Evolutionary conservation across 495 filamentous ascomycete genomes (phyloP).

Genomic region (Amphirosellinia nigrospora): DNA sequence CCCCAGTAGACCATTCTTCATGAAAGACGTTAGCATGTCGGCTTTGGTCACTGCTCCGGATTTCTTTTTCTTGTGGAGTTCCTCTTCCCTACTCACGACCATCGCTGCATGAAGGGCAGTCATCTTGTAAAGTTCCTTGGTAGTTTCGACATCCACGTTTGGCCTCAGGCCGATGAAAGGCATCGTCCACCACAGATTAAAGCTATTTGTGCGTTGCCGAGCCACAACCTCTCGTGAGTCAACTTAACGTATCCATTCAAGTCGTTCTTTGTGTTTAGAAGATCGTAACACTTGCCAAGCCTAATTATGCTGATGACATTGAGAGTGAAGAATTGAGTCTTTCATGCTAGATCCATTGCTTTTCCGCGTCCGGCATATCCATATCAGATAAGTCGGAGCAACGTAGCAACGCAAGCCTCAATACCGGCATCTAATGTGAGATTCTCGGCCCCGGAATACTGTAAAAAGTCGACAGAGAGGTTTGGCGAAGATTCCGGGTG

Average conservation of each 20-base stretch:
- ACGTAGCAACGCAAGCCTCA: constrained; percentile 38
- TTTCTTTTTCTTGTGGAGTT: constrained; percentile 8
- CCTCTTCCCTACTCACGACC: constrained; percentile 33
- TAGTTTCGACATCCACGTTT: constrained; percentile 43
- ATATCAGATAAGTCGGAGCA: constrained; percentile 37
- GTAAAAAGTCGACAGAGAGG: neutral
- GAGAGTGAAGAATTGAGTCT: constrained; percentile 51
- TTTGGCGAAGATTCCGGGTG: neutral
- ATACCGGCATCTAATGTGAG: constrained; percentile 40
- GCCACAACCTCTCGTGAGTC: constrained; percentile 40
- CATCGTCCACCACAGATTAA: constrained; percentile 26
- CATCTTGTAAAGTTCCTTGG: constrained; percentile 54
- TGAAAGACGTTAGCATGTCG: constrained; percentile 52
- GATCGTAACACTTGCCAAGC: constrained; percentile 51
- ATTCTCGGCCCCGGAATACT: constrained; percentile 55
- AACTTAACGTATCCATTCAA: constrained; percentile 48
- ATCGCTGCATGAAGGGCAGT: constrained; percentile 45
- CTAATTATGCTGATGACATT: constrained; percentile 55
- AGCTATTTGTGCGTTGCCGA: constrained; percentile 23
- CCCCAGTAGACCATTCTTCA: constrained; percentile 44
- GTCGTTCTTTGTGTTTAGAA: constrained; percentile 47
- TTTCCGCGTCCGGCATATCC: constrained; percentile 41
- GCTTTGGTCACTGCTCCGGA: neutral
- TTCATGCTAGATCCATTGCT: constrained; percentile 49
- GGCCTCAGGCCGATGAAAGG: constrained; percentile 31